Evolutionary conservation across 768 basidiomycete species (phyloP), one percentile per base, ranked within the genome.

Genomic region (Calocybe gangraenosa): DNA sequence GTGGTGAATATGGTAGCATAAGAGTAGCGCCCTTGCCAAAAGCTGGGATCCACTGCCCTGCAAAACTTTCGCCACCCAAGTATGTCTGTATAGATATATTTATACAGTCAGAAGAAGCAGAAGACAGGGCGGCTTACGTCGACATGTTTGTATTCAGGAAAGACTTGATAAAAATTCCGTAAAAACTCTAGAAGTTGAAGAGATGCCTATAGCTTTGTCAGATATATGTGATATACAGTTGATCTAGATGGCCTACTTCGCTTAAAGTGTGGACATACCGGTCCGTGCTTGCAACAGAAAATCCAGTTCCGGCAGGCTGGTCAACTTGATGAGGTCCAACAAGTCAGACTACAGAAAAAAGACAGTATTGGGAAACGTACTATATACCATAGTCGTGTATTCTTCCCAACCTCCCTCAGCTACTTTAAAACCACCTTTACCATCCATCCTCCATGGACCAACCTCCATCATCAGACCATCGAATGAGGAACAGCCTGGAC

Each of bases 401-500:
- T 98, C 95, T 59, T 98, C 93, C 95, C 95, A 98, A 7, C 93
- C 93, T 20, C 93, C 92, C 51, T 92, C 84, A 7, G 79, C 69
- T 15, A 81, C 75, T 55, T 77, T 78, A 50, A 94, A 76, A 3
- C 84, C 78, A 44, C 87, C 82, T 13, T 80, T 69, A 42, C 81
- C 76, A 56, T 91, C 86, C 65, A 84, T 66, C 52, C 78, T 78
- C 81, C 92, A 95, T 3, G 95, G 94, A 0, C 95, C 95, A n/a
- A 94, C 74, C 57, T 98, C 95, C 92, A 98, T 94, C 85, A 98
- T 87, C 14, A 93, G 75, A 2, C 95, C 95, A 56, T 98, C 95
- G 60, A 98, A 97, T 1, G 90, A 92, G 0, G 93, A 96, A 63
- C 96, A 98, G 21, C 96, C 96, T 15, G 95, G 95, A 1, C 95